A percentile compares a stretch with the other conserved stretches of the same genome.
Conservation (phyloP, 352 stramenopile species). For the Pythium angustatum region DNA sequence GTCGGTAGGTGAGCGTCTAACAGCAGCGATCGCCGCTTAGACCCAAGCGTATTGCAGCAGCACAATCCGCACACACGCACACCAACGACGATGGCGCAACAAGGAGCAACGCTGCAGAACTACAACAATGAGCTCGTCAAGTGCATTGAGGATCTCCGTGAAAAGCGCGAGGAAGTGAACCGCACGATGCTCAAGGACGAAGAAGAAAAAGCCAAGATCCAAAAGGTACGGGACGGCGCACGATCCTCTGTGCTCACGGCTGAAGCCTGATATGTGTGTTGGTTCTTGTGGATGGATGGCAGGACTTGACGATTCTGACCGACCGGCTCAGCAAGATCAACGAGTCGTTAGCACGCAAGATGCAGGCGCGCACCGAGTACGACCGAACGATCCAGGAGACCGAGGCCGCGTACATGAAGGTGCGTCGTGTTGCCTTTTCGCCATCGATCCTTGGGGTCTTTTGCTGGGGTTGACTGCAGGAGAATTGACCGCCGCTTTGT, state of each 20-base stretch:
- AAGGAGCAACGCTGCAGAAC: constrained; percentile 93
- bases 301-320: constrained; percentile 90
- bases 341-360: constrained; percentile 88
- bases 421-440: constrained; percentile 3
- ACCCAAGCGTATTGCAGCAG: too few species aligned
- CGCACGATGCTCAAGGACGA: constrained; percentile 93
- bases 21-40: too few species aligned
- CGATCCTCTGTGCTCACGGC: too few species aligned
- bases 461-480: background rate
- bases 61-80: too few species aligned
- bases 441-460: background rate
- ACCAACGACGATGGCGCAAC: constrained; percentile 76
- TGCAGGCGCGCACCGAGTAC: constrained; percentile 91
- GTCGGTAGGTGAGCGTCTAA: too few species aligned
- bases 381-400: constrained; percentile 94
- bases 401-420: constrained; percentile 94
- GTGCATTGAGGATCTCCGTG: constrained; percentile 93
- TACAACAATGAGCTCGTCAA: constrained; percentile 97
- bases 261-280: too few species aligned
- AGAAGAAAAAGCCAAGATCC: constrained; percentile 94
- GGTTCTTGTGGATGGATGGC: background rate
- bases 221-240: too few species aligned
- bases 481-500: background rate
- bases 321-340: constrained; percentile 92
- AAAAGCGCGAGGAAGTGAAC: constrained; percentile 92